Conservation (phyloP, 352 stramenopile species). For the Phytophthora crassamura region DNA sequence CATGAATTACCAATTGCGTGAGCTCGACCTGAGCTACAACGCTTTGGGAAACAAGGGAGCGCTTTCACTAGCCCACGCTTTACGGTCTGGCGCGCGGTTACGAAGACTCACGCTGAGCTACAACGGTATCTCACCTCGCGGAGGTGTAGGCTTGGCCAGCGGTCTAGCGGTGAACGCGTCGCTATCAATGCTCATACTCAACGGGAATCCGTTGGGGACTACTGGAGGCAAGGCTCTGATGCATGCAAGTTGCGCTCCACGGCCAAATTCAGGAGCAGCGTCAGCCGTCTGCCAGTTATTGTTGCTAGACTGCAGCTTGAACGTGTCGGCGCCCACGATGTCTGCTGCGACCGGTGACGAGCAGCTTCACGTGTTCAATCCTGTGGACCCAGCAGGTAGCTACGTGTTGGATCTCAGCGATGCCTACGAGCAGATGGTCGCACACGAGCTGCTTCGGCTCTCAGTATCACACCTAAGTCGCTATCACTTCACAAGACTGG, state of each 20-base stretch:
- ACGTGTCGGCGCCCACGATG: slow-evolving; percentile 18
- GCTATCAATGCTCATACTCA: slow-evolving; percentile 54
- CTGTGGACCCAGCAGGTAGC: slow-evolving; percentile 52
- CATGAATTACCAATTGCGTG: slow-evolving; percentile 69
- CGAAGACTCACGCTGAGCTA: slow-evolving; percentile 60
- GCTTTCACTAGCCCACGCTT: slow-evolving; percentile 59
- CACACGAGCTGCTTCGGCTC: slow-evolving; percentile 68
- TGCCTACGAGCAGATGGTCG: slow-evolving; percentile 81
- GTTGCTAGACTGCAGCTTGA: slow-evolving; percentile 63
- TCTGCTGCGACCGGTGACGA: slow-evolving; percentile 24
- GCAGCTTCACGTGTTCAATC: slow-evolving; percentile 65
- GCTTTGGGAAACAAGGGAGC: slow-evolving; percentile 61
- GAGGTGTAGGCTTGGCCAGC: slow-evolving; percentile 60
- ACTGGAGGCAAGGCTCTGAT: slow-evolving; percentile 64
- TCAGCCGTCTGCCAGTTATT: slow-evolving; percentile 51
- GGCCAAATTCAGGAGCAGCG: not conserved
- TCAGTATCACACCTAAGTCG: slow-evolving; percentile 52
- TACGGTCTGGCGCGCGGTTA: slow-evolving; percentile 59
- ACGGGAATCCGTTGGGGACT: slow-evolving; percentile 68
- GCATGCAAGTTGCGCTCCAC: slow-evolving; percentile 54
- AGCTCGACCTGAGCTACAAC: slow-evolving; percentile 77
- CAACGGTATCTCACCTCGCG: slow-evolving; percentile 68
- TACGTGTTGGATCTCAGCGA: slow-evolving; percentile 73
- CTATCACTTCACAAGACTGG: slow-evolving; percentile 61
- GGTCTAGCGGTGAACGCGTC: slow-evolving; percentile 57